A percentile compares a stretch with the other conserved stretches of the same genome.
phyloP scores from a whole-genome alignment of 1,284 basidiomycete species.

The Rhodotorula sp. region DNA sequence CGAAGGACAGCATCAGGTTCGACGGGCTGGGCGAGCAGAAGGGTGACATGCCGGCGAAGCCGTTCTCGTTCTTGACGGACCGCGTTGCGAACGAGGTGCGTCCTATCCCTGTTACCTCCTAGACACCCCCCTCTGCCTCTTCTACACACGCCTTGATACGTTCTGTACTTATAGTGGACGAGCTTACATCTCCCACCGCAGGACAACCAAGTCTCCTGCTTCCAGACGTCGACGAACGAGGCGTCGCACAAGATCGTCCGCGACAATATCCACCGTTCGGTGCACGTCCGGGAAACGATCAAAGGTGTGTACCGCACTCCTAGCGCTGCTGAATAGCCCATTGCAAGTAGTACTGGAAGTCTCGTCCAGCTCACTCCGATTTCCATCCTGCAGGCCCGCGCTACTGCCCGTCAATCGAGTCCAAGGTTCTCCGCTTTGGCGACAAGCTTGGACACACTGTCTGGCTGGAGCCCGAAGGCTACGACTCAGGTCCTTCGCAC shows the following conservation, averaged over 20 bases:
- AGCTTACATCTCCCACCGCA: too few species aligned
- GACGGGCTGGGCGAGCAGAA: conserved; percentile 55
- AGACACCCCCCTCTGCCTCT: neutral
- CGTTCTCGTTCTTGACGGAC: conserved; percentile 51
- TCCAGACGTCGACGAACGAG: conserved; percentile 70
- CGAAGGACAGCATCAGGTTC: conserved; percentile 70
- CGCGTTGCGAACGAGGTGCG: conserved; percentile 55
- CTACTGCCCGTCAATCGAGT: conserved; percentile 86
- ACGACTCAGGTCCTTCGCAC: conserved; percentile 66
- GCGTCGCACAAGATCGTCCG: conserved; percentile 71
- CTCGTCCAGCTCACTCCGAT: too few species aligned
- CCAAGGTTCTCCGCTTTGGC: conserved; percentile 77
- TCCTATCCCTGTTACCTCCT: neutral
- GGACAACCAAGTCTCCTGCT: conserved; percentile 72
- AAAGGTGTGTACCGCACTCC: conserved; percentile 59
- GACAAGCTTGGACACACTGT: conserved; percentile 71
- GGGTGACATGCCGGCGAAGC: conserved; percentile 44
- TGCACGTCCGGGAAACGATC: conserved; percentile 83
- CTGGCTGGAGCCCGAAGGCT: conserved; percentile 90
- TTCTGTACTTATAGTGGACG: too few species aligned
- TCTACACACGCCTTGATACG: too few species aligned
- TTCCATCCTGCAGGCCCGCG: conserved; percentile 65
- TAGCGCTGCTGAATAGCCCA: too few species aligned
- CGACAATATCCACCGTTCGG: conserved; percentile 71
- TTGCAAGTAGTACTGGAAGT: too few species aligned